phyloP scores from a whole-genome alignment of 2,329 filamentous ascomycete species.

The Fusarium sp. region DNA sequence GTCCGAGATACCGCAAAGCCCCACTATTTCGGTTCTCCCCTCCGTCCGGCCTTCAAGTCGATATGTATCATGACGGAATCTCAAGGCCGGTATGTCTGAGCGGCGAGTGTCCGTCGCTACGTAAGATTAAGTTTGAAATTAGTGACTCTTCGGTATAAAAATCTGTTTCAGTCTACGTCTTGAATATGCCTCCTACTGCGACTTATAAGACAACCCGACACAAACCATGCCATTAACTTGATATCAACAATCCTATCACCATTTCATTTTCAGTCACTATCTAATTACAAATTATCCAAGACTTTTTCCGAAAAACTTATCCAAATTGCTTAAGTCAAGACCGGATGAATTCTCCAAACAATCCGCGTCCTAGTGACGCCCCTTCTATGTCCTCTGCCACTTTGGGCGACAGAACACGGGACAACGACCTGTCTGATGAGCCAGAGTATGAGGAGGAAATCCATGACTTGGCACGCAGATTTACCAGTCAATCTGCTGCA shows the following conservation, averaged over 20 bases:
- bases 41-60: background rate
- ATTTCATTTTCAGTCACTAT: too few relatives aligned
- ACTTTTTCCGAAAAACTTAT: accelerated
- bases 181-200: too few relatives aligned
- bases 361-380: background rate
- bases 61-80: background rate
- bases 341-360: background rate
- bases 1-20: conserved; percentile 9
- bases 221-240: background rate
- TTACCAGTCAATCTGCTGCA: conserved; percentile 16
- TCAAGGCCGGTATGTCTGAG: background rate
- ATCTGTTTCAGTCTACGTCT: background rate
- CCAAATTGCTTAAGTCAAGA: too few relatives aligned
- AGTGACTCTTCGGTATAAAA: background rate
- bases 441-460: conserved; percentile 2
- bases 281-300: accelerated
- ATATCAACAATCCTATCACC: background rate
- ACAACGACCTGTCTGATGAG: background rate
- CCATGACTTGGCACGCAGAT: conserved; percentile 20
- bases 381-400: background rate
- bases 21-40: conserved; percentile 3
- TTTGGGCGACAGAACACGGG: background rate
- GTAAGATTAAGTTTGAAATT: background rate
- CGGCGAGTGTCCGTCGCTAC: background rate
- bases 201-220: background rate